Conservation (phyloP, 306 rosid species). For the Quercus cerris region DNA sequence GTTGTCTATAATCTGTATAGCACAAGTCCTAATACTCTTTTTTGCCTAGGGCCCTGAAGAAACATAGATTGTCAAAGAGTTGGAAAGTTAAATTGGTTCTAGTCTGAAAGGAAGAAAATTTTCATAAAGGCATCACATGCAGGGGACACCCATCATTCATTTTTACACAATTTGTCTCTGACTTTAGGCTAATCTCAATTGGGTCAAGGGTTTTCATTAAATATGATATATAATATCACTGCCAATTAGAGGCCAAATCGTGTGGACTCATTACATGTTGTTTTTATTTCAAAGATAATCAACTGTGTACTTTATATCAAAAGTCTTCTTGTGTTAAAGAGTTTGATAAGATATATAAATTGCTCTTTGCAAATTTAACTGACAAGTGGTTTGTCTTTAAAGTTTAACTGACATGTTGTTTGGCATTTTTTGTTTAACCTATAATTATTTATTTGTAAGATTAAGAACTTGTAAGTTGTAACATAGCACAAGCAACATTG, state of each 20-base stretch:
- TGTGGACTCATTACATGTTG: not conserved
- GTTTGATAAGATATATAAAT: not conserved
- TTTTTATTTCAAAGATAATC: not conserved
- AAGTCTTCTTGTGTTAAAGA: not conserved
- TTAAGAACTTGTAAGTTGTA: not conserved
- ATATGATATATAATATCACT: not conserved
- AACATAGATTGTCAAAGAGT: slow-evolving; percentile 29
- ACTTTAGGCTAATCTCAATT: not conserved
- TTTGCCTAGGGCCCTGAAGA: not conserved
- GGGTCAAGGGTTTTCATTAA: not conserved
- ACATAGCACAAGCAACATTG: no score
- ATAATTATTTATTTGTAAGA: not conserved
- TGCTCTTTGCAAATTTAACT: not conserved
- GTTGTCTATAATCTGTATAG: not conserved
- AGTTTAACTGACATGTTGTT: not conserved
- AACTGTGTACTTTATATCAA: not conserved
- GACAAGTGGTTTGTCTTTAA: not conserved
- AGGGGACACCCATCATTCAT: slow-evolving; percentile 28
- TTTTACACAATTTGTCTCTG: not conserved
- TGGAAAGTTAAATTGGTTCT: not conserved
- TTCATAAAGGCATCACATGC: slow-evolving; percentile 25
- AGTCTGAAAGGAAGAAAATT: slow-evolving; percentile 1
- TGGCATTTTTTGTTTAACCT: not conserved
- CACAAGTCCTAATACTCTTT: no score
- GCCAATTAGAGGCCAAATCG: not conserved